Percentiles rank a stretch among this genome's conserved stretches.
Conservation (phyloP, 192 early-diverging fungal genomes). For the Fimicolochytrium jonesii region DNA sequence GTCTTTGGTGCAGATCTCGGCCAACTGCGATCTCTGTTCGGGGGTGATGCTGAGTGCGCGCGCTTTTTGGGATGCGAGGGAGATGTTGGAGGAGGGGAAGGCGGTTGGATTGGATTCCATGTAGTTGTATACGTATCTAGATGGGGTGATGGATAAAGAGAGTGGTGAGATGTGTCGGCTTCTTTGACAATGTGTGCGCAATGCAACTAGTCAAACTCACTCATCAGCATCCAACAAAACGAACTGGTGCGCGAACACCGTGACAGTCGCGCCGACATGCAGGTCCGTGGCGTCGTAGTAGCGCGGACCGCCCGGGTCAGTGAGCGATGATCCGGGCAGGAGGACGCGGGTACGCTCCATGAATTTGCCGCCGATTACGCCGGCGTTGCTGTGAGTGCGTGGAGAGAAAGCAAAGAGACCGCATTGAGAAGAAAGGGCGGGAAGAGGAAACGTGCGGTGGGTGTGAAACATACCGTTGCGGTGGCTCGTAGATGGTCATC, state of each 20-base stretch:
- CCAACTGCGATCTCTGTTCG: too few species aligned
- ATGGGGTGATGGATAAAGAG: not conserved
- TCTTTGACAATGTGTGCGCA: constrained; percentile 6
- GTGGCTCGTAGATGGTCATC: constrained; percentile 64
- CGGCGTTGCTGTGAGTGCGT: constrained; percentile 47
- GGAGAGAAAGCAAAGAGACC: not conserved
- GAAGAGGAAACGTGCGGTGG: not conserved
- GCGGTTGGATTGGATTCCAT: constrained; percentile 12
- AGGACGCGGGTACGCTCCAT: constrained; percentile 58
- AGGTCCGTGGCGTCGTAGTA: constrained; percentile 54
- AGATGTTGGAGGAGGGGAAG: constrained; percentile 5
- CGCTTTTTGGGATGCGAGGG: not conserved
- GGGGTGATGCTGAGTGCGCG: too few species aligned
- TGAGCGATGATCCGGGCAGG: constrained; percentile 46
- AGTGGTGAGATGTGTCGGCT: not conserved
- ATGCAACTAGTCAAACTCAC: constrained; percentile 34
- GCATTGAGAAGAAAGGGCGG: not conserved
- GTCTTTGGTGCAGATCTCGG: not conserved
- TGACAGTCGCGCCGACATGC: constrained; percentile 49
- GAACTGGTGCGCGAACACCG: constrained; percentile 48
- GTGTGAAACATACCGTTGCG: constrained; percentile 50
- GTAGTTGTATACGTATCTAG: constrained; percentile 23
- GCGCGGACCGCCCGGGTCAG: constrained; percentile 30
- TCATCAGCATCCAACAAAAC: constrained; percentile 60
- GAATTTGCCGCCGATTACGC: constrained; percentile 59